A percentile compares a stretch with the other conserved stretches of the same genome.
phyloP scores from a whole-genome alignment of 768 basidiomycete genomes.

The Kockovaella imperatae region DNA sequence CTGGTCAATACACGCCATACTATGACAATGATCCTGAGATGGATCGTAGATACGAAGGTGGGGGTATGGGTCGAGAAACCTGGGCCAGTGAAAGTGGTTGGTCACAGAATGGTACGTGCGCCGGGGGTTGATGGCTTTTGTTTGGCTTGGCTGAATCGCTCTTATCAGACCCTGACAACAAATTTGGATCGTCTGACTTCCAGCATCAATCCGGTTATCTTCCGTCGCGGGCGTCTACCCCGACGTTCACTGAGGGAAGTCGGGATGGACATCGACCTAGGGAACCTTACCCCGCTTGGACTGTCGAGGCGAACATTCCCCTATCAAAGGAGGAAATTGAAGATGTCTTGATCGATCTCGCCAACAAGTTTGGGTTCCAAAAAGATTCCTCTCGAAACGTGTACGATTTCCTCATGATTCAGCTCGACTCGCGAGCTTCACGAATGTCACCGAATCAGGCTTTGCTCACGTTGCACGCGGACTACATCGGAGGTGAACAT shows the following conservation, averaged over 20 bases:
- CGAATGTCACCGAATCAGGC: slow-evolving; percentile 97
- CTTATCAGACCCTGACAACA: slow-evolving; percentile 15
- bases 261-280: slow-evolving; percentile 51
- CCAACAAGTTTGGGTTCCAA: slow-evolving; percentile 99
- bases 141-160: not conserved
- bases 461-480: slow-evolving; percentile 87
- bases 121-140: not conserved
- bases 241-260: slow-evolving; percentile 61
- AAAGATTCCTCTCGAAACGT: slow-evolving; percentile 53
- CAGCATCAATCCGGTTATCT: slow-evolving; percentile 44
- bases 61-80: slow-evolving; percentile 39
- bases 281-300: slow-evolving; percentile 94
- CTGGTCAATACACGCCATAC: slow-evolving; percentile 32
- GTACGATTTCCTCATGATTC: slow-evolving; percentile 98
- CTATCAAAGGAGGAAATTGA: slow-evolving; percentile 98
- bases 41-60: slow-evolving; percentile 36
- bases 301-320: slow-evolving; percentile 82
- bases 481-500: slow-evolving; percentile 96
- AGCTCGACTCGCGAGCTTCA: slow-evolving; percentile 90
- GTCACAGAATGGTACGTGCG: slow-evolving; percentile 22
- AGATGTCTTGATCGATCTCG: slow-evolving; percentile 92
- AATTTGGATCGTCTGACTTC: slow-evolving; percentile 22
- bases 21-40: slow-evolving; percentile 40
- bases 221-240: slow-evolving; percentile 63
- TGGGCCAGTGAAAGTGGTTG: slow-evolving; percentile 43